Base-by-base conservation (phyloP, 495 filamentous ascomycete genomes). In the Penicillium robsamsonii region DNA sequence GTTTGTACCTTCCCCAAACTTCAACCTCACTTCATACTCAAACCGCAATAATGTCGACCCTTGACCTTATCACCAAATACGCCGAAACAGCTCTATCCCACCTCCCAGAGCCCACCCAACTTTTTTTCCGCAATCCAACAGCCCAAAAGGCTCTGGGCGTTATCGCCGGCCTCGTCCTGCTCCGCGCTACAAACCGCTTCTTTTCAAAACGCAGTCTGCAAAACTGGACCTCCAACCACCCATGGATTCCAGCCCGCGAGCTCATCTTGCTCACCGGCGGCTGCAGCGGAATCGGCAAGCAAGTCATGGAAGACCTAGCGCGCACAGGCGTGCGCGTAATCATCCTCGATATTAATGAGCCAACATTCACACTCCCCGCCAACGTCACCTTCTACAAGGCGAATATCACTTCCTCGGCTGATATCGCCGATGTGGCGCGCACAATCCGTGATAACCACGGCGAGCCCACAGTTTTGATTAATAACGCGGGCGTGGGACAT, bases 241-340 rank as follows among this genome's bases (percentile, higher is more conserved):
- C 66, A 35, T 79, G 74, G 66, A 66, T 76, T 52, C 69, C 74
- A 47, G 60, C 69, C 6, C 75, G 73, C 5, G 84, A 87, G 64
- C 66, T 86, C 31, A 77, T 81, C 5, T 70, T 87, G 24, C 47
- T 87, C 17, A 87, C 83, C 0, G 84, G 84, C 1, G 83, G 83
- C 29, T 75, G 74, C 49, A 77, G 74, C 47, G 84, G 83, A 30
- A 84, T 87, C 49, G 84, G 83, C 44, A 74, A 74, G 51, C 65
- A 74, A 25, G 68, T 84, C 25, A 71, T 76, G 56, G 65, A 77
- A 17, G 70, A 72, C 33, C 72, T 87, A 10, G 65, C 74, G 3
- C 61, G 61, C n/a, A 69, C 68, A 12, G 78, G 81, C 17, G 64
- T 80, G 47, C 78, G 71, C 6, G 77, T 84, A 8, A 67, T 79